These are phyloP conservation scores for Cladosporium oxysporum DNA, from an alignment of 2,329 filamentous ascomycete species.

Conservation along the genomic window DNA sequence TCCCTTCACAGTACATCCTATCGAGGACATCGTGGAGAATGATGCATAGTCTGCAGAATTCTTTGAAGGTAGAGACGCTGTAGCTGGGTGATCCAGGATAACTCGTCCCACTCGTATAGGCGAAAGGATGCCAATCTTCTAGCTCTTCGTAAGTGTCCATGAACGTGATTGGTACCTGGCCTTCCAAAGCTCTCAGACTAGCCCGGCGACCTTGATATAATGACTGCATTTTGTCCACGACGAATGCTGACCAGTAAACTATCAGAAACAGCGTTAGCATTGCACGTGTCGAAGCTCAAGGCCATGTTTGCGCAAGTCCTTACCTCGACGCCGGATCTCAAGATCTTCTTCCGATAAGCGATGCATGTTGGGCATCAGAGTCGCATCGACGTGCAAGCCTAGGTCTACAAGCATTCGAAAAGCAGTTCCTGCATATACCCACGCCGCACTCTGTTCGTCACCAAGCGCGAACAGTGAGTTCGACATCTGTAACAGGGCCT, in stretches of 20 bases:
- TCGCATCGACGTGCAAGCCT: slow-evolving; percentile 33
- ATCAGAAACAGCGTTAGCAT: neutral
- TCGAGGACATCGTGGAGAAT: slow-evolving; percentile 12
- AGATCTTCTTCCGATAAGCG: slow-evolving; percentile 25
- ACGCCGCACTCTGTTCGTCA: slow-evolving; percentile 18
- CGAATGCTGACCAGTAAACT: slow-evolving; percentile 19
- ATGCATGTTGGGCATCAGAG: slow-evolving; percentile 34
- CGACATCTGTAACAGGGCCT: slow-evolving; percentile 13
- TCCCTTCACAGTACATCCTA: slow-evolving; percentile 14
- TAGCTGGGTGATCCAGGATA: slow-evolving; percentile 19
- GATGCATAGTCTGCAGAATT: slow-evolving; percentile 14
- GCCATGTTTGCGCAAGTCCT: neutral
- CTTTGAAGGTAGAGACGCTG: slow-evolving; percentile 17
- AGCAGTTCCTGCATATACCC: slow-evolving; percentile 13
- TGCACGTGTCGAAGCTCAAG: no score
- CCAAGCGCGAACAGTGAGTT: slow-evolving; percentile 29
- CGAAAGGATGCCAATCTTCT: slow-evolving; percentile 15
- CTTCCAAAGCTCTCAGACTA: slow-evolving; percentile 6
- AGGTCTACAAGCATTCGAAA: slow-evolving; percentile 16
- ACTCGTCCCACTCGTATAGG: slow-evolving; percentile 13
- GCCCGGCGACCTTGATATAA: slow-evolving; percentile 16
- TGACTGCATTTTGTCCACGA: slow-evolving; percentile 19
- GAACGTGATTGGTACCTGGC: slow-evolving; percentile 11
- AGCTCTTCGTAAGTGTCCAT: slow-evolving; percentile 18
- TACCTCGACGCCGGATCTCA: slow-evolving; percentile 14